Evolutionary conservation across 2,329 filamentous ascomycete species (phyloP), one percentile per base, ranked within the genome.

Genomic region (Xylaria sp.): DNA sequence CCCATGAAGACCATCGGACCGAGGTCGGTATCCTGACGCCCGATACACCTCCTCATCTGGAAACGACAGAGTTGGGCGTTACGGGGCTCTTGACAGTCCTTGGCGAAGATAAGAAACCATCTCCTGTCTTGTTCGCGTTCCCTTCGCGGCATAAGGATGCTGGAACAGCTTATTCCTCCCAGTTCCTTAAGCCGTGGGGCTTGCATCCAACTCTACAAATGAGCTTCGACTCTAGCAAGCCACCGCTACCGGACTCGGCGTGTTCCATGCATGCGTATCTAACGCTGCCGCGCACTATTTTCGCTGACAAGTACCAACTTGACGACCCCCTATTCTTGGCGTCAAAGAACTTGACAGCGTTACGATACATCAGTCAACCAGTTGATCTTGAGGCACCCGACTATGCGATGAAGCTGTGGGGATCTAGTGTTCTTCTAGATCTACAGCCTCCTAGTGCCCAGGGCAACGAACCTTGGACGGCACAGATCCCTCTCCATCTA

Each of bases 371-470:
- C 11, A 86, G 85, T 30, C 83, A 89, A 10, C 90, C 91, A 18
- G 89, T 92, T 5, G 92, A 97, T 66, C 86, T 97, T 56, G 93
- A 97, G 76, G 92, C 91, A 0, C 93, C 93, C 1, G 88, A 88
- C 67, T 97, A 95, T 78, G 84, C 87, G 1, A 81, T 91, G 35
- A 71, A 81, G 5, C 74, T 80, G 37, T 97, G 93, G 93, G 93
- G 93, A 4, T 92, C 89, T 0, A 85, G 82, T 13, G 79, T 91
- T 13, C 80, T 97, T 3, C 75, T 97, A 18, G 87, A 94, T 70
- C 80, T 97, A 46, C 82, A 84, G 0, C 78, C 80, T 1, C 84
- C 88, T 0, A 61, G 67, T 4, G 59, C 66, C 6, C 66, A 71
- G 67, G 71, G 74, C 16, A 69, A 77, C 13, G 73, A 76, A 10